These are phyloP conservation scores for Stachybotrys echinatus DNA, from an alignment of 2,329 filamentous ascomycete species.

Conservation along the genomic window DNA sequence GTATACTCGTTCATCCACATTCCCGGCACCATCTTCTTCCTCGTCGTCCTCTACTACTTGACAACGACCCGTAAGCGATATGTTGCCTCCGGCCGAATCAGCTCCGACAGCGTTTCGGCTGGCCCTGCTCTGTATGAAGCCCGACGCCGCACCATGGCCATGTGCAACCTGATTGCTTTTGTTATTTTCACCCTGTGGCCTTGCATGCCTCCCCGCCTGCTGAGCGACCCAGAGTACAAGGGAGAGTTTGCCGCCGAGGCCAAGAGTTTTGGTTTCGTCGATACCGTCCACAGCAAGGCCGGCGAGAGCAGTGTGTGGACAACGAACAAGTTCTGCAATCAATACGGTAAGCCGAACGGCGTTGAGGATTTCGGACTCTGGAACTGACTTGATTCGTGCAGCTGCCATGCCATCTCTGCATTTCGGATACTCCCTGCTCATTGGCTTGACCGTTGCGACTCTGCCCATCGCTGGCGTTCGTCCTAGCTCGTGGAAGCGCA, in stretches of 20 bases:
- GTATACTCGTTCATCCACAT: slow-evolving; percentile 76
- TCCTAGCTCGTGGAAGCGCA: slow-evolving; percentile 44
- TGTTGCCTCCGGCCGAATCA: slow-evolving; percentile 17
- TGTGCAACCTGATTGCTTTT: slow-evolving; percentile 58
- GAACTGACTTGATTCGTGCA: slow-evolving; percentile 21
- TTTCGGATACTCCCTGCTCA: slow-evolving; percentile 70
- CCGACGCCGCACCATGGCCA: slow-evolving; percentile 54
- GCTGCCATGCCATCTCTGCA: slow-evolving; percentile 72
- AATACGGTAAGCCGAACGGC: slow-evolving; percentile 51
- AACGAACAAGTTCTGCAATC: slow-evolving; percentile 68
- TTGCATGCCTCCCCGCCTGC: slow-evolving; percentile 57
- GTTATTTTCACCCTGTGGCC: slow-evolving; percentile 58
- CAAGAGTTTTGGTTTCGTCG: slow-evolving; percentile 56
- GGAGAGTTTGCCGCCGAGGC: slow-evolving; percentile 52
- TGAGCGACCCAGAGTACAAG: slow-evolving; percentile 49
- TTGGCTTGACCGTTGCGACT: slow-evolving; percentile 63
- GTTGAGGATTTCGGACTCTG: not conserved
- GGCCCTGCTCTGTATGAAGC: slow-evolving; percentile 47
- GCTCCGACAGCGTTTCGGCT: slow-evolving; percentile 23
- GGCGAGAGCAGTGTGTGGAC: slow-evolving; percentile 49
- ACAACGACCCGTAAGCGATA: slow-evolving; percentile 56
- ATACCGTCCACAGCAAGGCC: slow-evolving; percentile 48
- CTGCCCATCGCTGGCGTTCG: slow-evolving; percentile 56
- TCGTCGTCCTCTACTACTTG: slow-evolving; percentile 61
- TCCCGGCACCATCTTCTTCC: slow-evolving; percentile 67